Percentiles rank a stretch among this genome's conserved stretches.
Conservation (phyloP, 2,329 filamentous ascomycete genomes). For the Sporothrix phasma region DNA sequence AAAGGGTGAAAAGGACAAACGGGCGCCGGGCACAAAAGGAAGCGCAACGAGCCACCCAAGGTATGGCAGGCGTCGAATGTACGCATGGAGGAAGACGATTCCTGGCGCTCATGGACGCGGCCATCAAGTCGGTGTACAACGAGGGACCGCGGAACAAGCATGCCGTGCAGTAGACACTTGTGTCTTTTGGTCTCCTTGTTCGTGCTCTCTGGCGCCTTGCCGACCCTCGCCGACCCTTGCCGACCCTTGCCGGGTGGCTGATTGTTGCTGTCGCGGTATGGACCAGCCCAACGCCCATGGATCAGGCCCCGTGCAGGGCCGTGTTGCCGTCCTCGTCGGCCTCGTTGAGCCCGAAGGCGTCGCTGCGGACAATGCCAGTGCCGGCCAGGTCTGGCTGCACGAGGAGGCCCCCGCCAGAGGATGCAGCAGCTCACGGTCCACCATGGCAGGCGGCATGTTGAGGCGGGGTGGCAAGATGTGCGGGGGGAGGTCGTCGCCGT, state of each 20-base stretch:
- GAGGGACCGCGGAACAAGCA: conserved; percentile 10
- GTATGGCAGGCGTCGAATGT: conserved; percentile 15
- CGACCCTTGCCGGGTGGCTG: too few species aligned
- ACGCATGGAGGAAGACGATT: conserved; percentile 13
- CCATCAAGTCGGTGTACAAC: conserved; percentile 16
- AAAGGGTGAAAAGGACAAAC: neutral
- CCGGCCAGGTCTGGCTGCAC: too few species aligned
- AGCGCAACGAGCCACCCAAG: neutral
- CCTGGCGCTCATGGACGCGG: conserved; percentile 14
- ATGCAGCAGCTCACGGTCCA: too few species aligned
- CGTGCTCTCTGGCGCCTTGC: too few species aligned
- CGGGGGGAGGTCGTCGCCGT: too few species aligned
- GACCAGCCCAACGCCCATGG: neutral
- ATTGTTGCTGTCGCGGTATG: too few species aligned
- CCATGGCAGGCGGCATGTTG: too few species aligned
- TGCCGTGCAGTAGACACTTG: neutral
- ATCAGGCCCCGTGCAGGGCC: neutral
- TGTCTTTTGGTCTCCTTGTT: neutral
- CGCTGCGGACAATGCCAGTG: neutral
- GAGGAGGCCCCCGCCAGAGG: too few species aligned
- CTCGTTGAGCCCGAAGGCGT: neutral
- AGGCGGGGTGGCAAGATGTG: too few species aligned
- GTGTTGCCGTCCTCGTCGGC: neutral
- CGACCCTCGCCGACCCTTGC: too few species aligned
- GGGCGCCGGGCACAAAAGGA: neutral